phyloP scores from a whole-genome alignment of 225 moss, liverwort and hornwort genomes.

The Asterella californica region DNA sequence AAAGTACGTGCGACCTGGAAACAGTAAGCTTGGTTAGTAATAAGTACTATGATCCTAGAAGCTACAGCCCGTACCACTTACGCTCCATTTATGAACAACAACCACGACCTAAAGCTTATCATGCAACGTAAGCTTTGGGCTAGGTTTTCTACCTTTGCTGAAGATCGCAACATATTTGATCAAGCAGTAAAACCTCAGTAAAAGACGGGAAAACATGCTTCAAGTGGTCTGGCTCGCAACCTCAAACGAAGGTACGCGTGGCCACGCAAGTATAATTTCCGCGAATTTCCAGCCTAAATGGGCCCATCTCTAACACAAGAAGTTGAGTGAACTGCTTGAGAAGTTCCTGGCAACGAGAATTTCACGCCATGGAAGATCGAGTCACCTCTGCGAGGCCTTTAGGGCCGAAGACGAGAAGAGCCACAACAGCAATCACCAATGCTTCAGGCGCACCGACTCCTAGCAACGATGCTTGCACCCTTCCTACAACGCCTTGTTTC shows the following conservation, averaged over 20 bases:
- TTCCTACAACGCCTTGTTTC: constrained; percentile 19
- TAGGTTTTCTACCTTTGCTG: background rate
- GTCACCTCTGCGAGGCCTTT: constrained; percentile 93
- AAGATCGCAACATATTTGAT: background rate
- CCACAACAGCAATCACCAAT: constrained; percentile 86
- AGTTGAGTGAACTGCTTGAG: too few species aligned
- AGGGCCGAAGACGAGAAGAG: constrained; percentile 82
- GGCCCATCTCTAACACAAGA: too few species aligned
- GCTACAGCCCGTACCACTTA: too few species aligned
- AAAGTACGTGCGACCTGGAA: constrained; percentile 84
- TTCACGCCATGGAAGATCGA: background rate
- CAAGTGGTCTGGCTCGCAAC: too few species aligned
- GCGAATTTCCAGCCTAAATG: too few species aligned
- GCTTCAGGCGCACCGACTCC: constrained; percentile 97
- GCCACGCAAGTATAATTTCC: too few species aligned
- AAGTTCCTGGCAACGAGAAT: background rate
- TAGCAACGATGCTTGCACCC: constrained; percentile 76
- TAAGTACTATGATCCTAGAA: background rate
- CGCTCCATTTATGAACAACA: background rate
- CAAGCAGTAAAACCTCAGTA: too few species aligned
- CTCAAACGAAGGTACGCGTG: too few species aligned
- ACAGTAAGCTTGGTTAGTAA: background rate
- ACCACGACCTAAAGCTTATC: background rate
- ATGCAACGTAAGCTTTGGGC: too few species aligned
- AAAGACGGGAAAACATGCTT: too few species aligned